Evolutionary conservation across 306 rosid species (phyloP).

Genomic region (Heteromeles arbutifolia): DNA sequence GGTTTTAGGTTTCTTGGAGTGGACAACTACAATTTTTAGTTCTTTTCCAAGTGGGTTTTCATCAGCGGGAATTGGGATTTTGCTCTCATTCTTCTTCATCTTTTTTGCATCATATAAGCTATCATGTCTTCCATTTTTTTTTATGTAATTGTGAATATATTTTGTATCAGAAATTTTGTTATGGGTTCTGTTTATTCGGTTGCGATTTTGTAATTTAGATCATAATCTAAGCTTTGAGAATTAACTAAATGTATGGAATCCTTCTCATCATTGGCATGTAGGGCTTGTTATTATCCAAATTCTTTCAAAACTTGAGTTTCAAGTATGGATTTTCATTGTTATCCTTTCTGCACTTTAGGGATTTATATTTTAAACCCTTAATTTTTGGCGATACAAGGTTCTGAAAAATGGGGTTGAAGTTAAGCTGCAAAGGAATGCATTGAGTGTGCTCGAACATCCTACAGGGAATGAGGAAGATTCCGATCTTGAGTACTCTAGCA

Average conservation of each 20-base stretch:
- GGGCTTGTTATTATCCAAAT: background rate
- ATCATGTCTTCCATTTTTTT: conserved; percentile 3
- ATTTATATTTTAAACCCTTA: background rate
- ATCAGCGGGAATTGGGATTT: background rate
- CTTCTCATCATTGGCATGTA: background rate
- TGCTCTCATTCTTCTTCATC: background rate
- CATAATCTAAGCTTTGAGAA: background rate
- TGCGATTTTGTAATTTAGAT: background rate
- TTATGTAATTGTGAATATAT: background rate
- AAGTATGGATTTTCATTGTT: background rate
- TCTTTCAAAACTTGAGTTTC: background rate
- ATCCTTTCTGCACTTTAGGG: background rate
- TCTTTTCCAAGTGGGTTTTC: background rate
- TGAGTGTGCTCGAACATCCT: conserved; percentile 73
- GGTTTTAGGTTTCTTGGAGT: background rate
- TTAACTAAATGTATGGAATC: background rate
- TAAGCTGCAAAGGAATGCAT: conserved; percentile 65
- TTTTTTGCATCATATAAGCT: background rate
- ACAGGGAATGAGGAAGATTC: conserved; percentile 47
- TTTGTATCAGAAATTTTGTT: background rate
- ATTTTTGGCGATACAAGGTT: conserved; percentile 30
- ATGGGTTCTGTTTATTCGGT: background rate
- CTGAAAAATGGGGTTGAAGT: conserved; percentile 73
- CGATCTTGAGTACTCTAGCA: conserved; percentile 46
- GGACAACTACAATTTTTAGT: background rate